Evolutionary conservation across 345 rosid genomes (phyloP).

Genomic region (Mallotus nudiflorus): DNA sequence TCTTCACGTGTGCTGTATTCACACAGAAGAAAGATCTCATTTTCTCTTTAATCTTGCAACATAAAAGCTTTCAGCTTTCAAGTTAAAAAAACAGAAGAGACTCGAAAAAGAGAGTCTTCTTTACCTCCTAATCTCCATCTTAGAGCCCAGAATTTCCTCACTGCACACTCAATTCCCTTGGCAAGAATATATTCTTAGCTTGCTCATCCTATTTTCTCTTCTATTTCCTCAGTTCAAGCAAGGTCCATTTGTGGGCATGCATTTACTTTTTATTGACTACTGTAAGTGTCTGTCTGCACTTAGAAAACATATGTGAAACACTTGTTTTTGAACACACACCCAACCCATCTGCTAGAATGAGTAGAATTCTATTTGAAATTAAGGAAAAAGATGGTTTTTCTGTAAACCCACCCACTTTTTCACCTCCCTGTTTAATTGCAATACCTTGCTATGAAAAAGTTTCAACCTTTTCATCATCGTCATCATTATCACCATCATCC

Average conservation of each 20-base stretch:
- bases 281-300: not conserved
- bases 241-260: constrained; percentile 17
- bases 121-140: constrained; percentile 4
- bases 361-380: constrained; percentile 24
- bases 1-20: constrained; percentile 13
- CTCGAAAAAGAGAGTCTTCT: constrained; percentile 3
- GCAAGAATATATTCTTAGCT: constrained; percentile 23
- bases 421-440: constrained; percentile 24
- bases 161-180: constrained; percentile 15
- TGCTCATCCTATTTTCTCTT: constrained; percentile 4
- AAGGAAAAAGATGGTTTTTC: constrained; percentile 24
- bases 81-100: constrained; percentile 4
- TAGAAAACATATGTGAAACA: constrained; percentile 1
- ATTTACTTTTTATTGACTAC: not conserved
- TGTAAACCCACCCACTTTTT: constrained; percentile 29
- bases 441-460: constrained; percentile 26
- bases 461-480: constrained; percentile 7
- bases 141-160: constrained; percentile 13
- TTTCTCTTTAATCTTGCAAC: not conserved
- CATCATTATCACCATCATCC: constrained; percentile 31
- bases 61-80: constrained; percentile 4
- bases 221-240: constrained; percentile 9
- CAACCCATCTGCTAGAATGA: constrained; percentile 34
- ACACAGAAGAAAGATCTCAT: not conserved
- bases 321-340: constrained; percentile 13